A percentile compares a stretch with the other conserved stretches of the same genome.
These are phyloP conservation scores for Stereocaulon alpinum DNA, from an alignment of 495 filamentous ascomycete species.

Conservation along the genomic window DNA sequence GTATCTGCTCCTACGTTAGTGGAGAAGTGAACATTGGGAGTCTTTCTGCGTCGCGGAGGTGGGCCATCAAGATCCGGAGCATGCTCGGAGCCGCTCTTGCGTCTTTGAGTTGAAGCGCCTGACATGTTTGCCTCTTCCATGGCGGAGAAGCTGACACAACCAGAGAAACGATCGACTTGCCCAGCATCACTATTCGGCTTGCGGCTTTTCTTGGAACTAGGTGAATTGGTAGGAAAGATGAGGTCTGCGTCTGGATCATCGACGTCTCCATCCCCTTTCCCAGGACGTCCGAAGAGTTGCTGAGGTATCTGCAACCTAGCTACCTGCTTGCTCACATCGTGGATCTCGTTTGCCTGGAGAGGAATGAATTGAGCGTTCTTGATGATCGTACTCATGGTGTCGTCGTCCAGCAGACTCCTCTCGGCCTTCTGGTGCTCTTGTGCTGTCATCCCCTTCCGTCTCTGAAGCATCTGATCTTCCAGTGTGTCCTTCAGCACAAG, in stretches of 20 bases:
- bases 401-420: slow-evolving; percentile 62
- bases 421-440: slow-evolving; percentile 60
- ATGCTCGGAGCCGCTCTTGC: neutral
- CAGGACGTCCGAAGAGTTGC: slow-evolving; percentile 47
- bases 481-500: slow-evolving; percentile 71
- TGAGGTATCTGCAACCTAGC: slow-evolving; percentile 43
- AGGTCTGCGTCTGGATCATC: slow-evolving; percentile 20
- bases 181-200: neutral
- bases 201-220: neutral
- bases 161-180: neutral
- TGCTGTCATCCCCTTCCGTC: slow-evolving; percentile 66
- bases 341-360: slow-evolving; percentile 36
- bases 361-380: slow-evolving; percentile 56
- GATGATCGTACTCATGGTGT: slow-evolving; percentile 68
- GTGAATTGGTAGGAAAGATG: slow-evolving; percentile 13
- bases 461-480: slow-evolving; percentile 72
- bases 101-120: neutral
- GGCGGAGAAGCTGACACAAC: neutral
- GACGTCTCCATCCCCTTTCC: neutral
- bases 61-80: neutral
- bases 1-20: neutral
- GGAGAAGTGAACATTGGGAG: neutral
- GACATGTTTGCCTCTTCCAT: neutral
- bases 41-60: neutral
- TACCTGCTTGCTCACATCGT: slow-evolving; percentile 41